A percentile compares a stretch with the other conserved stretches of the same genome.
phyloP scores from a whole-genome alignment of 2,329 filamentous ascomycete species.

The Torrubiella hemipterigena region DNA sequence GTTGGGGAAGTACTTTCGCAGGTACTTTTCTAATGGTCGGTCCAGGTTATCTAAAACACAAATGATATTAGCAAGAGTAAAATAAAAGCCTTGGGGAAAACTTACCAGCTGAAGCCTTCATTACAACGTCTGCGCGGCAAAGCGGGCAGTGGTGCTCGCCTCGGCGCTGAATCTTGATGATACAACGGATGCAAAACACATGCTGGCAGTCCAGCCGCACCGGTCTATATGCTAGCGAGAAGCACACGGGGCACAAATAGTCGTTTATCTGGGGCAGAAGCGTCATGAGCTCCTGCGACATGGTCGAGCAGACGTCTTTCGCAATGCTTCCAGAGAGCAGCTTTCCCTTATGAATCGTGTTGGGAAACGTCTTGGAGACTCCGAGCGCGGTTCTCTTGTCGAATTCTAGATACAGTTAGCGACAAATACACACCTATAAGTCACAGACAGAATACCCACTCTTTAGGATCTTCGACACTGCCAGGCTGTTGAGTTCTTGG shows the following conservation, averaged over 20 bases:
- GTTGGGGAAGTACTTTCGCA: constrained; percentile 64
- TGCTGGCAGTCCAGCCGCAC: constrained; percentile 66
- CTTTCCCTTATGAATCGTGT: constrained; percentile 43
- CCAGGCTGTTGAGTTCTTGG: constrained; percentile 70
- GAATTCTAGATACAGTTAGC: constrained; percentile 47
- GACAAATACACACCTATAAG: neutral
- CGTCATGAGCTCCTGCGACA: constrained; percentile 59
- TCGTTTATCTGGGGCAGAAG: constrained; percentile 75
- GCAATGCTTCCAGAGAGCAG: constrained; percentile 58
- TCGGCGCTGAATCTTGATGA: constrained; percentile 66
- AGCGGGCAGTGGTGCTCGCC: constrained; percentile 60
- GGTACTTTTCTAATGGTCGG: constrained; percentile 50
- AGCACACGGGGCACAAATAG: constrained; percentile 72
- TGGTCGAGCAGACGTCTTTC: constrained; percentile 61
- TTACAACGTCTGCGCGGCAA: constrained; percentile 60
- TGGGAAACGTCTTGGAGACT: constrained; percentile 50
- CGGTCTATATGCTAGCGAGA: constrained; percentile 67
- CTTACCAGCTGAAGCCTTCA: constrained; percentile 55
- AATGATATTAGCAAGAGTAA: constrained; percentile 2
- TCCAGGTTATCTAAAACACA: constrained; percentile 67
- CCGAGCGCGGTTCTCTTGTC: constrained; percentile 73
- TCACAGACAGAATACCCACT: constrained; percentile 34
- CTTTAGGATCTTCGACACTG: constrained; percentile 75
- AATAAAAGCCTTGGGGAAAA: neutral
- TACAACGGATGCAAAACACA: constrained; percentile 73